Percentiles rank a stretch among this genome's conserved stretches.
phyloP scores from a whole-genome alignment of 1,139 yeast species.

The Candida albicans region DNA sequence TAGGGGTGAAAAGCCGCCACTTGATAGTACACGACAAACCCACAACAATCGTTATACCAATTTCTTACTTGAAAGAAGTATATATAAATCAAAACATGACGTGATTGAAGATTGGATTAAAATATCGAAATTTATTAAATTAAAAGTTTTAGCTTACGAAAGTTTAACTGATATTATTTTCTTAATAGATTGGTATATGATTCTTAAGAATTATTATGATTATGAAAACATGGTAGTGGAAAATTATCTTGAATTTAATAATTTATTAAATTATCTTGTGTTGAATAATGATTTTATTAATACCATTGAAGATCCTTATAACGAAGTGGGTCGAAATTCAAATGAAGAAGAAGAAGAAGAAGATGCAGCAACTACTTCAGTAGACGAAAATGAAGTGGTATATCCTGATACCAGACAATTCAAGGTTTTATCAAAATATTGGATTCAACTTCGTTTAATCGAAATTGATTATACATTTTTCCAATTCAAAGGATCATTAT shows the following conservation, averaged over 20 bases:
- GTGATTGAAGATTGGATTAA: slow-evolving; percentile 26
- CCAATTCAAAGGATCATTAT: slow-evolving; percentile 31
- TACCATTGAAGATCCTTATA: slow-evolving; percentile 17
- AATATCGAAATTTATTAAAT: slow-evolving; percentile 23
- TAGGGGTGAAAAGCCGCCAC: background rate
- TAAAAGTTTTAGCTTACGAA: slow-evolving; percentile 20
- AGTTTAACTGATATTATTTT: slow-evolving; percentile 27
- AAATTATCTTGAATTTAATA: slow-evolving; percentile 33
- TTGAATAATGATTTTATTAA: slow-evolving; percentile 29
- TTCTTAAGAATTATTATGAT: slow-evolving; percentile 25
- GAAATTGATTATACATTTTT: slow-evolving; percentile 33
- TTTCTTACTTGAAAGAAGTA: slow-evolving; percentile 13
- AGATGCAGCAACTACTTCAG: slow-evolving; percentile 2
- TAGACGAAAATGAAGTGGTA: background rate
- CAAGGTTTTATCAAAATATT: slow-evolving; percentile 23
- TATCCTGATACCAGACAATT: slow-evolving; percentile 19
- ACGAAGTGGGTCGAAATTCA: slow-evolving; percentile 5
- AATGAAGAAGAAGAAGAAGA: slow-evolving; percentile 5
- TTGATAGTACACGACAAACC: background rate
- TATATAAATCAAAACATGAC: slow-evolving; percentile 15
- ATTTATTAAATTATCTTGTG: slow-evolving; percentile 27
- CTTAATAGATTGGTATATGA: slow-evolving; percentile 32
- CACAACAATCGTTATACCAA: background rate
- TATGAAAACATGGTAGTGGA: slow-evolving; percentile 25
- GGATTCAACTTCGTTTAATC: slow-evolving; percentile 31